phyloP scores from a whole-genome alignment of 257 asterid genomes.

The Prunella vulgaris region DNA sequence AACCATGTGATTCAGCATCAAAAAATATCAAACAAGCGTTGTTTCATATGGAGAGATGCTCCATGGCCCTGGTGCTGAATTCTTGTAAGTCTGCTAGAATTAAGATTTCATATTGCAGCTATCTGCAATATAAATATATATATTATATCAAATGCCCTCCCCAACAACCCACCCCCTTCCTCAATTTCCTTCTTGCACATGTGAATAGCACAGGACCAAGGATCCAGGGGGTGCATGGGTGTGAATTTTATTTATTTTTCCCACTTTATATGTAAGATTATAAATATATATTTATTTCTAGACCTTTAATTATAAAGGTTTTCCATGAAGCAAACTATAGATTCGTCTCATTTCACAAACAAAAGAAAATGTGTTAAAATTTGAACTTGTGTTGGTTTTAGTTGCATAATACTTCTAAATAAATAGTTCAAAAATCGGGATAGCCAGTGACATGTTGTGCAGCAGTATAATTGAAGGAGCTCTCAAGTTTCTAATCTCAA shows the following conservation, averaged over 20 bases:
- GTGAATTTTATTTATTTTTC: neutral
- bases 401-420: neutral
- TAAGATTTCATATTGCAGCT: neutral
- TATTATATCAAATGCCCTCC: neutral
- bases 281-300: neutral
- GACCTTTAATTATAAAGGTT: neutral
- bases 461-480: neutral
- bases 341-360: neutral
- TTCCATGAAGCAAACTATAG: neutral
- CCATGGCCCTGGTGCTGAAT: conserved; percentile 92
- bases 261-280: neutral
- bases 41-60: conserved; percentile 80
- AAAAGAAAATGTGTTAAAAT: neutral
- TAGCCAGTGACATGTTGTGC: neutral
- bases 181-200: too few species aligned
- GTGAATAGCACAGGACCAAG: too few species aligned
- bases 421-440: neutral
- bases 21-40: conserved; percentile 28
- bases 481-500: neutral
- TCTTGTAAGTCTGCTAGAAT: conserved; percentile 2
- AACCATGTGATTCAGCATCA: conserved; percentile 7
- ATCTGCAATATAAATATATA: neutral
- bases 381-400: neutral
- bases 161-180: neutral
- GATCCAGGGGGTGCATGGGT: neutral